These are phyloP conservation scores for Dothiorella sarmentorum DNA, from an alignment of 2,329 filamentous ascomycete species.

Conservation along the genomic window DNA sequence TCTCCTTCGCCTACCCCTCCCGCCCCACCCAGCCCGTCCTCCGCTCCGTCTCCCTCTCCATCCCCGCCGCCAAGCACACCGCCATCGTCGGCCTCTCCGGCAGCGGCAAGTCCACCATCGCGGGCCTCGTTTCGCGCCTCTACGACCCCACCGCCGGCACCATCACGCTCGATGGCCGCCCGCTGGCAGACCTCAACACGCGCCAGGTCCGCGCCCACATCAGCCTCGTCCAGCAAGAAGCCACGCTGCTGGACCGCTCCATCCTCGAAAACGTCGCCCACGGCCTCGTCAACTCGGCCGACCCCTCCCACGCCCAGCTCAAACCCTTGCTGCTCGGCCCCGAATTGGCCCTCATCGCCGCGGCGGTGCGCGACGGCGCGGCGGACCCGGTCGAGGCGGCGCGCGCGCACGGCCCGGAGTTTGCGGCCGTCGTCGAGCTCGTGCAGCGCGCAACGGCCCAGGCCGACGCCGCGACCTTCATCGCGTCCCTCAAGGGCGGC, in stretches of 20 bases:
- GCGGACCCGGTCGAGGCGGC: constrained; percentile 47
- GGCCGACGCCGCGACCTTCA: constrained; percentile 59
- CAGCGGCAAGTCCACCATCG: constrained; percentile 45
- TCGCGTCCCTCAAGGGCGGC: constrained; percentile 50
- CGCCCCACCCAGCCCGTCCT: constrained; percentile 39
- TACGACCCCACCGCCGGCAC: constrained; percentile 37
- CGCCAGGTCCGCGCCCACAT: constrained; percentile 35
- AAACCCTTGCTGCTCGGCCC: constrained; percentile 49
- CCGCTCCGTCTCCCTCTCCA: constrained; percentile 34
- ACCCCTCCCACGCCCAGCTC: constrained; percentile 37
- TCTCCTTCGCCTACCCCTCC: constrained; percentile 42
- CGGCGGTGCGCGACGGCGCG: constrained; percentile 49
- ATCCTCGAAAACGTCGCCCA: constrained; percentile 54
- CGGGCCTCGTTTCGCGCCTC: constrained; percentile 36
- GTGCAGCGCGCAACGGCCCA: constrained; percentile 51
- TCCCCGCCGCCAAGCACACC: constrained; percentile 38
- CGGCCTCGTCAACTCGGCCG: constrained; percentile 43
- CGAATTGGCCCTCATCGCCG: constrained; percentile 50
- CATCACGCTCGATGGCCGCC: constrained; percentile 36
- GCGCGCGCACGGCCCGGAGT: constrained; percentile 41
- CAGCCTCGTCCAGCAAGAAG: constrained; percentile 50
- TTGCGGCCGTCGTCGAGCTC: constrained; percentile 51
- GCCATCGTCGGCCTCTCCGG: constrained; percentile 33
- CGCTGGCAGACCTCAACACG: constrained; percentile 38
- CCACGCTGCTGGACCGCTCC: constrained; percentile 49